Evolutionary conservation across 352 stramenopile species (phyloP), one percentile per base, ranked within the genome.

Genomic region (Phytophthora macrochlamydospora): DNA sequence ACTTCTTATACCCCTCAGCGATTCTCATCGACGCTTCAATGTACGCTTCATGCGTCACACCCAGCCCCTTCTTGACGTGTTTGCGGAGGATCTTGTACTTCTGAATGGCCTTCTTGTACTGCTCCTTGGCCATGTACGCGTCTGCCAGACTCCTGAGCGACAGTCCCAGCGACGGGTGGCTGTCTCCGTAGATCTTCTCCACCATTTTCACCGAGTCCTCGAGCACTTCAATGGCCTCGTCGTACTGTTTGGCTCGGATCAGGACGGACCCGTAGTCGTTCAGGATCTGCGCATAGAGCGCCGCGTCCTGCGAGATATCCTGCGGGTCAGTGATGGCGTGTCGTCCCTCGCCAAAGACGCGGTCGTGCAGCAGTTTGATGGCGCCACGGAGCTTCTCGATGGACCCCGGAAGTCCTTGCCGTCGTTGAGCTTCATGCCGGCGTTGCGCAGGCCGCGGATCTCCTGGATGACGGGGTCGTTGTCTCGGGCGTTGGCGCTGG

Each of bases 211-310:
- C 71, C 7, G 86, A 81, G 61, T 95, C 86, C 51, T 92, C 76
- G 2, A 95, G 63, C 37, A 95, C 85, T 24, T 92, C 83, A 12
- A 91, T 79, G 2, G 88, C 88, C 53, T 94, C 83, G 44, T 91
- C 84, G 54, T 84, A 88, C 38, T 92, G 74, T 46, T 92, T 81
- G 40, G 83, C 74, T 55, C 85, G 83, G 43, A 90, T 85, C 4
- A 95, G 64, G 13, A 93, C 79, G 4, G 81, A 84, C 9, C 88
- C 88, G 43, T 93, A 92, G 63, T 95, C 88, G 44, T 79, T 90
- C 48, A 95, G 76, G 48, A 93, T 72, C 62, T 95, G 88, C 9
- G 83, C 76, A 57, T 93, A 90, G 38, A 92, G 66, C 33, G 85
- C 74, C 4, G 88, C 88, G 56, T 95, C 88, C 67, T 87, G 76